Base-by-base conservation (phyloP, 2,329 filamentous ascomycete species). In the Pseudonectria buxi region DNA sequence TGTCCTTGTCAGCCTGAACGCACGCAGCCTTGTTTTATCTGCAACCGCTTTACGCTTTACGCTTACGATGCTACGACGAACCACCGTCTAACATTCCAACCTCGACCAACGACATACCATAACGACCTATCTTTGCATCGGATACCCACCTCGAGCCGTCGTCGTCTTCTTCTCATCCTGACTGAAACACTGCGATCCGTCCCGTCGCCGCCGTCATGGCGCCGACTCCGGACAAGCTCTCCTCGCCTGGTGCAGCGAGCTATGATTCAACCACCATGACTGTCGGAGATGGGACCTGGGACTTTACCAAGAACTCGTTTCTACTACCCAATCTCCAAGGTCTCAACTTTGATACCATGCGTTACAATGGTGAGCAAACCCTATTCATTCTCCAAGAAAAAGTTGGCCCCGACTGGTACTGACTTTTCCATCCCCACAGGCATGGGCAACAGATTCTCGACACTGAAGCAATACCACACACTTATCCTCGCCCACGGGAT, bases 251-350 rank as follows among this genome's bases (percentile, higher is more conserved):
- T 55, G 78, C 78, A 60, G 81, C 78, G 56, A 76, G 71, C 46
- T 90, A 90, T 63, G 71, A 73, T 49, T 87, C 83, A 33, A 71
- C 80, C 53, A 85, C 79, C n/a, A 69, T 89, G 71, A 71, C 68
- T 36, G 84, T 90, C 12, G 85, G 85, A 44, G 86, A 90, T 56
- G 86, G 86, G 14, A 90, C 86, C 24, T 92, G 86, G 85, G 82
- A 89, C 52, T 81, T 82, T 38, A 69, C 72, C 40, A 81, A 81
- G 56, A 86, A 89, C 54, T 79, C 75, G 13, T 92, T 90, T 56
- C 65, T 92, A 35, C 64, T 92, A 33, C 86, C 86, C 25, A 88
- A 88, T 53, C 65, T 92, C 30, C 69, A 81, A 50, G 84, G 83
- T 7, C 62, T 86, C 45, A 86, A 88, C 56, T 86, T 86, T 57